phyloP scores from a whole-genome alignment of 345 rosid genomes.

The Brassica rapa region DNA sequence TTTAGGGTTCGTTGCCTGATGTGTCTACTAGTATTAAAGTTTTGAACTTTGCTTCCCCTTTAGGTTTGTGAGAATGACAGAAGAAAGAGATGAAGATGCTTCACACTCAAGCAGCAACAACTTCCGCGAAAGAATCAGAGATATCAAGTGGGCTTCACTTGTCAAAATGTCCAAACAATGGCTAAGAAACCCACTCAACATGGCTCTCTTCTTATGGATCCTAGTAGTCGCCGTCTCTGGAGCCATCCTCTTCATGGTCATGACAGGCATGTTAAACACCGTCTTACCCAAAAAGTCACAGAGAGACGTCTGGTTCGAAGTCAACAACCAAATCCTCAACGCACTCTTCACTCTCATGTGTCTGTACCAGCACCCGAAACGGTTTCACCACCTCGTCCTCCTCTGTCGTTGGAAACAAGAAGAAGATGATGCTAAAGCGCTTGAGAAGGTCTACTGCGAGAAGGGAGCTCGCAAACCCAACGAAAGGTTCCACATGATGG shows the following conservation, averaged over 20 bases:
- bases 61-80: constrained; percentile 57
- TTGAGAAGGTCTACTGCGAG: constrained; percentile 76
- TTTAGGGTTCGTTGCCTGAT: constrained; percentile 27
- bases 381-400: constrained; percentile 76
- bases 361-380: constrained; percentile 86
- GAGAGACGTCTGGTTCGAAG: constrained; percentile 89
- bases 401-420: constrained; percentile 75
- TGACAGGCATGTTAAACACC: constrained; percentile 87
- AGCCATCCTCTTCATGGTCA: constrained; percentile 83
- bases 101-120: constrained; percentile 54
- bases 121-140: constrained; percentile 56
- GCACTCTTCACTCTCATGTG: constrained; percentile 93
- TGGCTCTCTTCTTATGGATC: constrained; percentile 84
- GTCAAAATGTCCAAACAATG: constrained; percentile 61
- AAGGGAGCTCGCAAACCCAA: constrained; percentile 84
- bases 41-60: constrained; percentile 53
- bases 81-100: constrained; percentile 59
- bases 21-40: constrained; percentile 43
- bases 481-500: constrained; percentile 88
- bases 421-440: constrained; percentile 65
- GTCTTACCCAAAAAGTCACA: constrained; percentile 63
- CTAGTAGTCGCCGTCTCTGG: constrained; percentile 76
- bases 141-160: constrained; percentile 63
- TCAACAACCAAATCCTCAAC: constrained; percentile 91
- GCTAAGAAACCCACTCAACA: constrained; percentile 75